Base-by-base conservation (phyloP, 352 stramenopile species). In the Paralagenidium karlingii region DNA sequence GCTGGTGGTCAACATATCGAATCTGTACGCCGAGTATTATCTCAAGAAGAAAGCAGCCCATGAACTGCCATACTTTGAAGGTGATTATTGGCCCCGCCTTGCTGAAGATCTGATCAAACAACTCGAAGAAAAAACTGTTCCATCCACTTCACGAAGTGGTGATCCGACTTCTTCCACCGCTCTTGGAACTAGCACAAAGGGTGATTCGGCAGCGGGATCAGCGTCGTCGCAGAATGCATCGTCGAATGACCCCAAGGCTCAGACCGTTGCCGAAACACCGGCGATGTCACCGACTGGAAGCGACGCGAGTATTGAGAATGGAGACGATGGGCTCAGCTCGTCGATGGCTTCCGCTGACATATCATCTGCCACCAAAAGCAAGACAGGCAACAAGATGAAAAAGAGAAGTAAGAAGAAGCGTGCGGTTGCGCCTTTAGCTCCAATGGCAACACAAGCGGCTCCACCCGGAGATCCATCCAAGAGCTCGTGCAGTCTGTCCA, bases 71-170 rank as follows among this genome's bases (percentile, higher is more conserved):
- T 99, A 99, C 60, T 98, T 99, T 60, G 95, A 99, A 60, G 96
- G 96, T 15, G 95, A 99, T 50, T 99, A 99, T 50, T 99, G 96
- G 86, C 93, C 93, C 7, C 86, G 90, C 18, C 88, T 99, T 24
- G 92, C 94, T 2, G 96, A 99, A 47, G 97, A 98, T 65, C 82
- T 99, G 38, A 98, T 98, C 46, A 99, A 98, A 60, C 91, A 98
- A 40, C 66, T 98, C 8, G 92, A 97, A 47, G 91, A 98, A 33
- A 96, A 96, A 49, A 71, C 78, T n/a, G n/a, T n/a, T 24, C n/a
- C n/a, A 12, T 34, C 24, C 30, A 53, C 37, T 16, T 51, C 18
- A 8, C 12, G 29, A 36, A n/a, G n/a, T n/a, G 39, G 49, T 27
- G 38, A 19, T 2, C n/a, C 27, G 1, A 38, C 31, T 19, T 43